Evolutionary conservation across 306 rosid genomes (phyloP).

Genomic region (Delonix regia): DNA sequence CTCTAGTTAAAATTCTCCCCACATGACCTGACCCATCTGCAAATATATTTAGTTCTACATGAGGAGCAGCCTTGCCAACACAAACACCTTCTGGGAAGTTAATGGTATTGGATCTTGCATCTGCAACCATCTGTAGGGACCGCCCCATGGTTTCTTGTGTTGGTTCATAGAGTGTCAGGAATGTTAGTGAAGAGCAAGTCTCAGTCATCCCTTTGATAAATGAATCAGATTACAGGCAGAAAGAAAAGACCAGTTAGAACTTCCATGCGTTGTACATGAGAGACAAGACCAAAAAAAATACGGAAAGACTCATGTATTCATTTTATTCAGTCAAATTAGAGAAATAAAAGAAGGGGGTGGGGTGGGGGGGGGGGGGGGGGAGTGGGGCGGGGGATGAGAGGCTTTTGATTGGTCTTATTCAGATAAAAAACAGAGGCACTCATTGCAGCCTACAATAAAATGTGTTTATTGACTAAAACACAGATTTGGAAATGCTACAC

Average conservation of each 20-base stretch:
- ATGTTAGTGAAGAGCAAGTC: conserved; percentile 85
- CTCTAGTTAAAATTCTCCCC: conserved; percentile 91
- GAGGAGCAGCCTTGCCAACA: conserved; percentile 96
- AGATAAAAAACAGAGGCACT: background rate
- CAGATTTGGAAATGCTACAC: no score
- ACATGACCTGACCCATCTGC: conserved; percentile 44
- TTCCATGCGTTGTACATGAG: conserved; percentile 3
- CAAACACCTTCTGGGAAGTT: conserved; percentile 70
- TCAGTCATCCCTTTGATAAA: conserved; percentile 80
- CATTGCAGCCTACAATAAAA: background rate
- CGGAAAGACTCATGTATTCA: background rate
- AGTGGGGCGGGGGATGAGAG: no score
- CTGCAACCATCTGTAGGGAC: conserved; percentile 27
- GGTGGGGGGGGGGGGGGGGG: no score
- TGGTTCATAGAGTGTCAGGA: conserved; percentile 64
- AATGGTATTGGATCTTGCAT: conserved; percentile 34
- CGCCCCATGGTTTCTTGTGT: conserved; percentile 34
- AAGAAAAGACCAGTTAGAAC: conserved; percentile 26
- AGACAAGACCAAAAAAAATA: conserved; percentile 5
- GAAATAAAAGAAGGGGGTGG: no score
- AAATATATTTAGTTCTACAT: conserved; percentile 71
- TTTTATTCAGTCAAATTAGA: background rate
- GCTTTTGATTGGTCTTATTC: background rate
- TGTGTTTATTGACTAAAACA: background rate
- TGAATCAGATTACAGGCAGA: conserved; percentile 32